Evolutionary conservation across 1,139 yeast species (phyloP), one percentile per base, ranked within the genome.

Genomic region (Magnusiomyces clavatus): DNA sequence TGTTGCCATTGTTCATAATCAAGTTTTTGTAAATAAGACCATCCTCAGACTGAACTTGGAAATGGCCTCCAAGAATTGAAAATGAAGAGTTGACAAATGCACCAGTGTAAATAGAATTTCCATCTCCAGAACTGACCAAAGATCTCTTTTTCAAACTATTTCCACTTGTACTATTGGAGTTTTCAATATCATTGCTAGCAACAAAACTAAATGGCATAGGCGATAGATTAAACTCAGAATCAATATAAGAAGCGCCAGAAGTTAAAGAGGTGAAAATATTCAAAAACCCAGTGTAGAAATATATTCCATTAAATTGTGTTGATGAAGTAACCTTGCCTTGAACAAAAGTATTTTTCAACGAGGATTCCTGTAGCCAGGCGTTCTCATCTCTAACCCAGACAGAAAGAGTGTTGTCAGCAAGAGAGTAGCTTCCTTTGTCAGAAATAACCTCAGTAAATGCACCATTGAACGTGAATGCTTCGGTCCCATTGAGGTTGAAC

Each of bases 21-120:
- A 82, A 59, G 52, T 82, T 75, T 1, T 74, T 51, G 40, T 51
- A 54, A n/a, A 42, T 40, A 10, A 59, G 51, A n/a, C 39, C 39
- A n/a, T 45, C 48, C 1, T 60, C 53, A 13, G 57, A 56, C 2
- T 51, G 49, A 1, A 65, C 67, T 6, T 52, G 43, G 49, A 84
- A 79, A 1, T 66, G 64, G 29, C 83, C 83, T 14, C 85, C 89
- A 47, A 83, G 60, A 1, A 79, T 75, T 49, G 82, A 71, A 3
- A 76, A 57, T 0, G 80, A 63, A 19, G 69, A 69, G 60, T 83
- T 82, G 43, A 83, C 70, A 55, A 71, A 72, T 2, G 66, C 59
- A 6, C 73, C 74, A 3, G 70, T 56, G 51, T 62, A 60, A 19
- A 69, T 56, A 14, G 58, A 51, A 36, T 60, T 60, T 35, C 57